Conservation (phyloP, 495 filamentous ascomycete species). For the Chaetomium tenue region DNA sequence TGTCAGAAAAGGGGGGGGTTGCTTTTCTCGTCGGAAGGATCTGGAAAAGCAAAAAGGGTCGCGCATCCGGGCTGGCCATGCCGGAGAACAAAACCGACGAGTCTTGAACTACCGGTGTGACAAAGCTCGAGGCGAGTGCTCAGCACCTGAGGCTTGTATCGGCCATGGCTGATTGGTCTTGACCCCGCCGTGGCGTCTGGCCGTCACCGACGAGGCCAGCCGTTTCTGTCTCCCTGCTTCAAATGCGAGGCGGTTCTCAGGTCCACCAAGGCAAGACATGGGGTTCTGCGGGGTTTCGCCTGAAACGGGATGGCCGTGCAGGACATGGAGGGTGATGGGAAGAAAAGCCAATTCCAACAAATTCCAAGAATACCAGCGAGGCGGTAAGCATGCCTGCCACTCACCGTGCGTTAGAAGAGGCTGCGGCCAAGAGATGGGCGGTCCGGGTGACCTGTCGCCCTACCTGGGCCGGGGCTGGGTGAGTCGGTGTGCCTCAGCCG, state of each 20-base stretch:
- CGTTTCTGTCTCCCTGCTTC: neutral
- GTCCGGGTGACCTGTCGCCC: neutral
- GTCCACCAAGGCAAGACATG: neutral
- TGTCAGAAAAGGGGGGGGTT: neutral
- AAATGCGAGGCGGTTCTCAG: neutral
- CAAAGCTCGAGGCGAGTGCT: neutral
- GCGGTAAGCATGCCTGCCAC: neutral
- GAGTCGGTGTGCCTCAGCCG: neutral
- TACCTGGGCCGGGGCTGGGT: neutral
- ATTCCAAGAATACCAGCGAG: neutral
- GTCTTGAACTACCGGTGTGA: conserved; percentile 14
- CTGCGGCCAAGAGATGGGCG: neutral
- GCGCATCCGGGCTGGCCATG: neutral
- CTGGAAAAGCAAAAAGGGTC: neutral
- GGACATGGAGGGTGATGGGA: neutral
- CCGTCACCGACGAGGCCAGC: conserved; percentile 8
- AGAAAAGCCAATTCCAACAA: neutral
- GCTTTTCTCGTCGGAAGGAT: neutral
- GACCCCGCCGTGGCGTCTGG: conserved; percentile 16
- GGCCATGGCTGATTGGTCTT: conserved; percentile 6
- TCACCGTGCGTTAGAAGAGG: neutral
- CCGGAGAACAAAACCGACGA: neutral
- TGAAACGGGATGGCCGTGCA: neutral
- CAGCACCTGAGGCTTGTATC: neutral
- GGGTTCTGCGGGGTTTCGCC: neutral